phyloP scores from a whole-genome alignment of 345 rosid genomes.

The Brassica cretica region DNA sequence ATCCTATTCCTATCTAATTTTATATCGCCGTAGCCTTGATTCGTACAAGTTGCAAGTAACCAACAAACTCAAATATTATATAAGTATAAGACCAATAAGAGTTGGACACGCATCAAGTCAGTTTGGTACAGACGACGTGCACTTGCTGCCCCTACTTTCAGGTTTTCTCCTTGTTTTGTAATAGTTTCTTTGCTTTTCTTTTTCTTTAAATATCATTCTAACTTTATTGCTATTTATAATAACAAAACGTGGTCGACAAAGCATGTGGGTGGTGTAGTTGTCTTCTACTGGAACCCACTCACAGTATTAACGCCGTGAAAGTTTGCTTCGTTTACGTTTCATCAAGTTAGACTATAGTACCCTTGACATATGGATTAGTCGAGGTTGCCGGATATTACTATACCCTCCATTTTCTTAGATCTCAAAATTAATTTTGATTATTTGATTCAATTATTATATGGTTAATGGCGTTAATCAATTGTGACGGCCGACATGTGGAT shows the following conservation, averaged over 20 bases:
- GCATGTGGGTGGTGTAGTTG: background rate
- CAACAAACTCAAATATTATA: constrained; percentile 1
- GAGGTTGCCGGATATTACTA: background rate
- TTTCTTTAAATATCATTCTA: background rate
- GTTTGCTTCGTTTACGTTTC: constrained; percentile 10
- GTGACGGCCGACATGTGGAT: constrained; percentile 34
- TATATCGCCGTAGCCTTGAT: background rate
- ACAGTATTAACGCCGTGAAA: constrained; percentile 12
- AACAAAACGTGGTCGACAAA: background rate
- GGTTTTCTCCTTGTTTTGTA: background rate
- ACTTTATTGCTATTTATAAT: background rate
- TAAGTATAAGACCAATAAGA: background rate
- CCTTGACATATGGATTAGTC: constrained; percentile 12
- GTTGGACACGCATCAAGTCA: background rate
- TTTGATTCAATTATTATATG: background rate
- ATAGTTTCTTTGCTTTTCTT: background rate
- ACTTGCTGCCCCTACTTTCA: background rate
- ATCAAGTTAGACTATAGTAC: background rate
- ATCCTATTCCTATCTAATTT: constrained; percentile 28
- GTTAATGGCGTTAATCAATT: constrained; percentile 14
- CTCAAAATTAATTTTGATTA: background rate
- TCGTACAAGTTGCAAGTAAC: background rate
- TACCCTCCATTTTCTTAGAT: constrained; percentile 2
- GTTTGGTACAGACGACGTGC: background rate
- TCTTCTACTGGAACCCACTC: background rate